Conservation (phyloP, 495 filamentous ascomycete genomes). For the Penicillium samsonianum region DNA sequence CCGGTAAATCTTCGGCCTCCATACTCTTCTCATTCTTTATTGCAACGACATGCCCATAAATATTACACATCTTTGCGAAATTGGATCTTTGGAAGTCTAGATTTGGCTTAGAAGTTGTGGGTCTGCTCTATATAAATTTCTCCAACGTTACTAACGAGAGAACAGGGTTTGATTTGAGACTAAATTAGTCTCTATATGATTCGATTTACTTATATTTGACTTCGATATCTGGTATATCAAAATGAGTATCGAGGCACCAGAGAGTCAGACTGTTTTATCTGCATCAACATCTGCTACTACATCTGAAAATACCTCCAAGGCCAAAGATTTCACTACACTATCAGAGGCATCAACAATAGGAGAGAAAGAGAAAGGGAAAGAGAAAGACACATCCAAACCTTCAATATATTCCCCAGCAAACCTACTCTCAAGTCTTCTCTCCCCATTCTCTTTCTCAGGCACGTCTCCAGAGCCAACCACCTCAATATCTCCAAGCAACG, state of each 20-base stretch:
- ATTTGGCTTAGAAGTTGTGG: not conserved
- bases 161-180: not conserved
- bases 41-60: not conserved
- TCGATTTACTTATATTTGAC: not conserved
- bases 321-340: not conserved
- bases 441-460: slow-evolving; percentile 7
- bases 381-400: not conserved
- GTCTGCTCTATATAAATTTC: not conserved
- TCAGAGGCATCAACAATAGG: not conserved
- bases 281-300: not conserved
- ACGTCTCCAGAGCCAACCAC: not conserved
- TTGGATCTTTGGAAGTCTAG: not conserved
- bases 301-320: not conserved
- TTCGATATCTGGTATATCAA: not conserved
- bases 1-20: slow-evolving; percentile 14
- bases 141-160: not conserved
- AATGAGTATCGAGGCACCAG: slow-evolving; percentile 9
- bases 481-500: not conserved
- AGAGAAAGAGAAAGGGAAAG: not conserved
- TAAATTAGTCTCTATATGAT: not conserved
- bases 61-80: not conserved
- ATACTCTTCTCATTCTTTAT: not conserved
- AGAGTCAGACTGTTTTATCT: not conserved
- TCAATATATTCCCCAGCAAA: slow-evolving; percentile 5
- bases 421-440: slow-evolving; percentile 8